Base-by-base conservation (phyloP, 192 early-diverging fungal species). In the Mortierella claussenii region DNA sequence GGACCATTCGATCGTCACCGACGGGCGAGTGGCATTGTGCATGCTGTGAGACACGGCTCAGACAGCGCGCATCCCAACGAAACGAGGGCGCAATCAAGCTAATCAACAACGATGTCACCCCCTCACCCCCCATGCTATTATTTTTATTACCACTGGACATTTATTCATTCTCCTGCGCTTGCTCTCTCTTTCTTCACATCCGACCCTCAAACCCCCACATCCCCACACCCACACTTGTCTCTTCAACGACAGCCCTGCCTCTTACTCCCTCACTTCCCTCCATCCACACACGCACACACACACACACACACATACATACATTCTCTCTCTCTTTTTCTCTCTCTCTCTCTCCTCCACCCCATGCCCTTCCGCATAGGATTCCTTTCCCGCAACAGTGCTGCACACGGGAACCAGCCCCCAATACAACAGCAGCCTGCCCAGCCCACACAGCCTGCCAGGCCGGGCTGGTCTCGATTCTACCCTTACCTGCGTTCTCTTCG, bases 401-500 rank as follows among this genome's bases (percentile, higher is more conserved):
- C 20, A 33, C 9, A 13, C 24, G 0, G 4, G 17, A 8, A 21
- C 10, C 33, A 56, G 37, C n/a, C n/a, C n/a, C n/a, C n/a, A n/a
- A n/a, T n/a, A n/a, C n/a, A n/a, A n/a, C 21, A 43, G 37, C 37
- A 13, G 7, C 8, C 13, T 7, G 13, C 7, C 37, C 7, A 40
- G 8, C 37, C 37, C 13, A 10, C 37, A 7, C 7, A 7, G 8
- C 11, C 21, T 23, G 1, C 36, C 11, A 18, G 4, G 11, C 4
- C 11, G 6, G 11, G 7, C 12, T 57, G 37, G 55, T 6, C 21
- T 17, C 40, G 21, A 27, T n/a, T 50, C 31, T 61, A 61, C 24
- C 28, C 8, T 2, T 23, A 18, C 31, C 27, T 61, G n/a, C 59
- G 59, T 8, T 33, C 59, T 9, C 20, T 61, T 3, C 44, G 59